A percentile compares a stretch with the other conserved stretches of the same genome.
phyloP scores from a whole-genome alignment of 768 basidiomycete genomes.

The Lyophyllum atratum region DNA sequence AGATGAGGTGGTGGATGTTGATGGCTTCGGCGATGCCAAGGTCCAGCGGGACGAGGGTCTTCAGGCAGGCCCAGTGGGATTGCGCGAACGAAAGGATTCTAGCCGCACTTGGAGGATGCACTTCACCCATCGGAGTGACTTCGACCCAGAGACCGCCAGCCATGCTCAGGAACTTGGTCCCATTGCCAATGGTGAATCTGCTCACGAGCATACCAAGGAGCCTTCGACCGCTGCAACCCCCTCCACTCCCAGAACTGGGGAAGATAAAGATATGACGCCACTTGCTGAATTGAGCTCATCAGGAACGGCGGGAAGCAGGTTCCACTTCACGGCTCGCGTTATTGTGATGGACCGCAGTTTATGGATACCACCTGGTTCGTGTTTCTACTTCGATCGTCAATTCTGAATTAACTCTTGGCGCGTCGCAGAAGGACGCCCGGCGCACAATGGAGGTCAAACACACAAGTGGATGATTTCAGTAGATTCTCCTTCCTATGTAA shows the following conservation, averaged over 20 bases:
- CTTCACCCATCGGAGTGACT: conserved; percentile 13
- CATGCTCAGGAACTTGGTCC: background rate
- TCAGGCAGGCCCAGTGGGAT: too few species aligned
- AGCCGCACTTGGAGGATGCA: conserved; percentile 16
- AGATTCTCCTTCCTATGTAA: conserved; percentile 53
- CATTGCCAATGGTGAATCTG: background rate
- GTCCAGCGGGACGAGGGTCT: background rate
- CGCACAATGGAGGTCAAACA: conserved; percentile 29
- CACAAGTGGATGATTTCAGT: conserved; percentile 61
- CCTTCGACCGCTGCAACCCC: background rate
- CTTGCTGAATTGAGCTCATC: background rate
- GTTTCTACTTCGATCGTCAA: background rate
- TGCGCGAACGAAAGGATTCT: background rate
- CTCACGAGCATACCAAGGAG: background rate
- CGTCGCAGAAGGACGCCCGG: conserved; percentile 30
- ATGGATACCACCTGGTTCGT: conserved; percentile 45
- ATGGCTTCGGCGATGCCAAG: conserved; percentile 14
- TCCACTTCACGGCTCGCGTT: conserved; percentile 50
- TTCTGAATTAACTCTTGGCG: background rate
- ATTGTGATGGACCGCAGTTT: conserved; percentile 49
- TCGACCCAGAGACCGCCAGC: conserved; percentile 5
- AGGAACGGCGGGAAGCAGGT: conserved; percentile 34
- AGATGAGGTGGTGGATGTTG: conserved; percentile 37
- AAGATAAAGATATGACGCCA: background rate
- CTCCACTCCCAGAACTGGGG: background rate